A percentile compares a stretch with the other conserved stretches of the same genome.
These are phyloP conservation scores for Auricularia sp. DNA, from an alignment of 768 basidiomycete species.

Conservation along the genomic window DNA sequence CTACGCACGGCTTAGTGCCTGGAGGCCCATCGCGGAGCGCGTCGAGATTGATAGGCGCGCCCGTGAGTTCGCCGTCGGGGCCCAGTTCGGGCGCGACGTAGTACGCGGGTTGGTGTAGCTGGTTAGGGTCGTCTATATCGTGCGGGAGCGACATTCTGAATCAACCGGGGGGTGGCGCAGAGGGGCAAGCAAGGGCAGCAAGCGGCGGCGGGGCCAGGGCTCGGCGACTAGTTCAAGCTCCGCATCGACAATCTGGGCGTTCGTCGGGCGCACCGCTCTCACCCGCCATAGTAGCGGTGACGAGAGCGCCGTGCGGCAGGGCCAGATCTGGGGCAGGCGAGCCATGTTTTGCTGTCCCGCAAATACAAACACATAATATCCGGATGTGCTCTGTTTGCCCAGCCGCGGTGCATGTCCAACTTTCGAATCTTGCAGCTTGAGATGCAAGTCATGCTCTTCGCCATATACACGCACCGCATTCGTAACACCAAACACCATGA, in stretches of 20 bases:
- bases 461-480: background rate
- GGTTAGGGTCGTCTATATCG: background rate
- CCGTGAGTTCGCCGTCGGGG: slow-evolving; percentile 15
- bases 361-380: too few relatives aligned
- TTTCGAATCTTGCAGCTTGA: too few relatives aligned
- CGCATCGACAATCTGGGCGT: background rate
- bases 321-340: too few relatives aligned
- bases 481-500: background rate
- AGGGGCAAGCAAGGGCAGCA: background rate
- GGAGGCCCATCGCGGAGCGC: slow-evolving; percentile 80
- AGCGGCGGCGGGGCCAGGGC: background rate
- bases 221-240: background rate
- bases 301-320: too few relatives aligned
- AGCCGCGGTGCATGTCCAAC: too few relatives aligned
- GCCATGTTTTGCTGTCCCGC: too few relatives aligned
- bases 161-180: background rate
- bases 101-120: background rate
- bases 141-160: background rate
- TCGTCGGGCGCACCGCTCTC: too few relatives aligned
- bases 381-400: too few relatives aligned
- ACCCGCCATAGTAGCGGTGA: too few relatives aligned
- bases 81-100: background rate
- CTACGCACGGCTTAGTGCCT: slow-evolving; percentile 56
- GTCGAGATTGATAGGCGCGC: slow-evolving; percentile 77
- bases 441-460: too few relatives aligned